These are phyloP conservation scores for Microglena sp. DNA, from an alignment of 139 green algal genomes.

Conservation along the genomic window DNA sequence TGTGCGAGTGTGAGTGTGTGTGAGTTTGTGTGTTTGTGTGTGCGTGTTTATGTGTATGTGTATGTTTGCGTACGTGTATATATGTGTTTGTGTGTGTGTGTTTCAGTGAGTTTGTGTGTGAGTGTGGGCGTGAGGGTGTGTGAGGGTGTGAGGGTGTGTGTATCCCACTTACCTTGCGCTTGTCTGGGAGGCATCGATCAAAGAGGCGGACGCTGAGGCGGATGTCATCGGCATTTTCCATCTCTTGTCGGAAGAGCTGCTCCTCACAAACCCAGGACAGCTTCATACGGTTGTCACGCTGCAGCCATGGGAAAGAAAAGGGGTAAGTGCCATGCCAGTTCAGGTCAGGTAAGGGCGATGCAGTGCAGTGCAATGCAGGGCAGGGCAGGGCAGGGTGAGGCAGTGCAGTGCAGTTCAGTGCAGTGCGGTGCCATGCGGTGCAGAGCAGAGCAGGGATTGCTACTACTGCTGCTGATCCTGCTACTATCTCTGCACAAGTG, in stretches of 20 bases:
- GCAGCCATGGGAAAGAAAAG: conserved; percentile 3
- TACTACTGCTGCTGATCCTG: too few relatives aligned
- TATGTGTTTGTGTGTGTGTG: too few relatives aligned
- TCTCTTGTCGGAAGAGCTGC: conserved; percentile 73
- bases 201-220: conserved; percentile 55
- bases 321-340: background rate
- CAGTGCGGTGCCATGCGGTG: background rate
- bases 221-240: conserved; percentile 72
- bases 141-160: background rate
- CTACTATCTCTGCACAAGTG: too few relatives aligned
- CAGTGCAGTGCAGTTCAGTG: too few relatives aligned
- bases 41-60: too few relatives aligned
- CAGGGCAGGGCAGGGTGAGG: too few relatives aligned
- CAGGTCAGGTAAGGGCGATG: background rate
- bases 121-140: background rate
- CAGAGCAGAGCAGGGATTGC: too few relatives aligned
- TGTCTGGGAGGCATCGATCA: conserved; percentile 52
- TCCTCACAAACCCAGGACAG: conserved; percentile 61
- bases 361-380: background rate
- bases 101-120: too few relatives aligned
- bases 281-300: conserved; percentile 38
- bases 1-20: too few relatives aligned
- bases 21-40: too few relatives aligned
- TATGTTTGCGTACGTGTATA: too few relatives aligned
- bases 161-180: conserved; percentile 24